Percentiles rank a stretch among this genome's conserved stretches.
Evolutionary conservation across 345 rosid species (phyloP).

Genomic region (Hibiscus mutabilis): DNA sequence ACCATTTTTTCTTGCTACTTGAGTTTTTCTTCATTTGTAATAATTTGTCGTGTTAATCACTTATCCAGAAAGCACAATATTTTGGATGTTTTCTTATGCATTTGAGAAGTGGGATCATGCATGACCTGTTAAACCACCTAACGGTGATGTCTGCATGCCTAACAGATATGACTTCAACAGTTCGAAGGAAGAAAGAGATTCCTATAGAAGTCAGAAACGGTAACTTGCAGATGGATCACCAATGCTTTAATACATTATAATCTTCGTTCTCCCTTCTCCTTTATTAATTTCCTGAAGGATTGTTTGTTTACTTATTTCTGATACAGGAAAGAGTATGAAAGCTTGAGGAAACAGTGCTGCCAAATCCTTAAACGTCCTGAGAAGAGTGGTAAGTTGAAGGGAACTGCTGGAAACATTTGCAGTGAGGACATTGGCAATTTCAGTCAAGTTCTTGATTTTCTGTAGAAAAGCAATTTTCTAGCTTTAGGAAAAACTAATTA

Average conservation of each 20-base stretch:
- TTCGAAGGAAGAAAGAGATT: constrained; percentile 63
- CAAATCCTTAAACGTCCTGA: constrained; percentile 31
- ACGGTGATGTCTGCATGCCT: not conserved
- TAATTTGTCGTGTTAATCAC: not conserved
- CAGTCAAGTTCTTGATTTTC: constrained; percentile 47
- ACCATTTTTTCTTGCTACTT: not conserved
- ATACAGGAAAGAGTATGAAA: constrained; percentile 65
- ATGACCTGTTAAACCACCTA: not conserved
- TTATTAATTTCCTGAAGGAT: not conserved
- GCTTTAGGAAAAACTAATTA: too few species aligned
- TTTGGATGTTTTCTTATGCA: not conserved
- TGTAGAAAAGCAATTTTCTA: too few species aligned
- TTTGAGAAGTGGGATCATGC: not conserved
- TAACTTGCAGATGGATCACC: constrained; percentile 9
- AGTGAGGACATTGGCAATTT: constrained; percentile 32
- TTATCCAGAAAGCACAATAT: not conserved
- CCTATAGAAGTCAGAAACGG: constrained; percentile 48
- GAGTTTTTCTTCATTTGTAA: not conserved
- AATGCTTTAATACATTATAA: not conserved
- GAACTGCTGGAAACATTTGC: constrained; percentile 30
- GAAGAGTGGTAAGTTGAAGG: constrained; percentile 35
- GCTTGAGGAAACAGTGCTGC: constrained; percentile 50
- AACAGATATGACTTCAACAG: constrained; percentile 65
- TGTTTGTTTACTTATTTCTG: constrained; percentile 12
- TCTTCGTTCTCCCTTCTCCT: not conserved